Evolutionary conservation across 306 rosid genomes (phyloP).

Genomic region (Medicago ruthenica): DNA sequence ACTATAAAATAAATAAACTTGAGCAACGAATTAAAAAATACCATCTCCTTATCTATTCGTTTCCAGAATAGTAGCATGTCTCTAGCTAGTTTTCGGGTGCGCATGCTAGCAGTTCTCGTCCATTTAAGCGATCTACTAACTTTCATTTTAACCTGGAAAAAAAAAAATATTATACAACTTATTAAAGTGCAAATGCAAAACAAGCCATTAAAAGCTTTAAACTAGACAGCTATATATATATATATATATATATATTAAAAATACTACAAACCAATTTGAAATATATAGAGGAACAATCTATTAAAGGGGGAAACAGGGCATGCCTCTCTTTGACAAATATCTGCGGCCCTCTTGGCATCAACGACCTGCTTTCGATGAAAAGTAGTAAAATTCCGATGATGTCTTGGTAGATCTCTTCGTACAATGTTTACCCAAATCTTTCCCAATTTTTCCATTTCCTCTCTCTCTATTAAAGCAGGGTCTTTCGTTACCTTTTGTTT

Average conservation of each 20-base stretch:
- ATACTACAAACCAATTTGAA: conserved; percentile 27
- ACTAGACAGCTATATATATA: conserved; percentile 19
- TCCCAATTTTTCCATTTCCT: conserved; percentile 86
- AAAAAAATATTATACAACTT: conserved; percentile 40
- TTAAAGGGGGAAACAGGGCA: conserved; percentile 38
- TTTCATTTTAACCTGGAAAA: conserved; percentile 81
- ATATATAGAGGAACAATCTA: conserved; percentile 26
- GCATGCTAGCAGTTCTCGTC: conserved; percentile 77
- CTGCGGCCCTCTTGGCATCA: conserved; percentile 94
- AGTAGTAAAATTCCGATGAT: conserved; percentile 71
- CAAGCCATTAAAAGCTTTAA: conserved; percentile 33
- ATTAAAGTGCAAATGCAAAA: conserved; percentile 13
- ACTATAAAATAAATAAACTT: conserved; percentile 32
- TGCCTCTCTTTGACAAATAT: conserved; percentile 98
- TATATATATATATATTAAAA: conserved; percentile 17
- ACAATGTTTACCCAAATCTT: conserved; percentile 88
- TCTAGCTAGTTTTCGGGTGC: conserved; percentile 91
- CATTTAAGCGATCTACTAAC: conserved; percentile 86
- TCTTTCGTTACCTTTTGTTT: conserved; percentile 78
- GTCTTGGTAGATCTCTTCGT: conserved; percentile 90
- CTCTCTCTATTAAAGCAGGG: conserved; percentile 81
- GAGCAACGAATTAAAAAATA: conserved; percentile 45
- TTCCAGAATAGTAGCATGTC: conserved; percentile 95
- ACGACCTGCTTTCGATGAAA: conserved; percentile 88
- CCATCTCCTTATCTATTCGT: conserved; percentile 97